phyloP scores from a whole-genome alignment of 805 yeast genomes.

The Starmerella sp. region DNA sequence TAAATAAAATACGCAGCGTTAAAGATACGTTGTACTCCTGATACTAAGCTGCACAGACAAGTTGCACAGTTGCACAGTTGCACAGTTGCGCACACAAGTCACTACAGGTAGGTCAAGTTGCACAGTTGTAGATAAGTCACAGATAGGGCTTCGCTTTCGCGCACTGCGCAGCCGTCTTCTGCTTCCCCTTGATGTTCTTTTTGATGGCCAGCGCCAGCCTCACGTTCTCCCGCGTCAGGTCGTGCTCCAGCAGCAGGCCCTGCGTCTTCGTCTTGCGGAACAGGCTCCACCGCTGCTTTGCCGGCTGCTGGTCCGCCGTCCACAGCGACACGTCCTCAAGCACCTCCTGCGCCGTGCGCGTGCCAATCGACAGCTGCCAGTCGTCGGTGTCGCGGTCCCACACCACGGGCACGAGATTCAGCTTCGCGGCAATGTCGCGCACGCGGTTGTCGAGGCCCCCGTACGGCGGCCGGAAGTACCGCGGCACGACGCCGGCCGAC shows the following conservation, averaged over 20 bases:
- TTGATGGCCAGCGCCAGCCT: slow-evolving; percentile 36
- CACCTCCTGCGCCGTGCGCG: slow-evolving; percentile 44
- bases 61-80: no score
- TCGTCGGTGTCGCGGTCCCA: slow-evolving; percentile 92
- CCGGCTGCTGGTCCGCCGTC: slow-evolving; percentile 24
- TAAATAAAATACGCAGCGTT: no score
- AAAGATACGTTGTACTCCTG: no score
- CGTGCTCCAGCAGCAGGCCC: slow-evolving; percentile 84
- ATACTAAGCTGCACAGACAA: no score
- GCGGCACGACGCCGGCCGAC: slow-evolving; percentile 74
- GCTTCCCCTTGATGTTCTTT: slow-evolving; percentile 4
- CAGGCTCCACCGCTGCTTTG: background rate
- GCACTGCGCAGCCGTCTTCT: slow-evolving; percentile 20
- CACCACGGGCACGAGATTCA: slow-evolving; percentile 76
- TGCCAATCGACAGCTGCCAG: slow-evolving; percentile 58
- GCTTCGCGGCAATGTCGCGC: slow-evolving; percentile 62
- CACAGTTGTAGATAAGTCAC: no score
- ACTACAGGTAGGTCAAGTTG: no score
- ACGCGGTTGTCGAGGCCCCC: slow-evolving; percentile 89
- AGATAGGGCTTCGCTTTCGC: background rate
- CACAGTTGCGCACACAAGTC: no score
- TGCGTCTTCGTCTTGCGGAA: slow-evolving; percentile 13
- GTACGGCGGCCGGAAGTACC: slow-evolving; percentile 93
- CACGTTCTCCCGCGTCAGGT: slow-evolving; percentile 55
- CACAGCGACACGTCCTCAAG: slow-evolving; percentile 46